Base-by-base conservation (phyloP, 495 filamentous ascomycete species). In the Melanomma pulvis-pyrius region DNA sequence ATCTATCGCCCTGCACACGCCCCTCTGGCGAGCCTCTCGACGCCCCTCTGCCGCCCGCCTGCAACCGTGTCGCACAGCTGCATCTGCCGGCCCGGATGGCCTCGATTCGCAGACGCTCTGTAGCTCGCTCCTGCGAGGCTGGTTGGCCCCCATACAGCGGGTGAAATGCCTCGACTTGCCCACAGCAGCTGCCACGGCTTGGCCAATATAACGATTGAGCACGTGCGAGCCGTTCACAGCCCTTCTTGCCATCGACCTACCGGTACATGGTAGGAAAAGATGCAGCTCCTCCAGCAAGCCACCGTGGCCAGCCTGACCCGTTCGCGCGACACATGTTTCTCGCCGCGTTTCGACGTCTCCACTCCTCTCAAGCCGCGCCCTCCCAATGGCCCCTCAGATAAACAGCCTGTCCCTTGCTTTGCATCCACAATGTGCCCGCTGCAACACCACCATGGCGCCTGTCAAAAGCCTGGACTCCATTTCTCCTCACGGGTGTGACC, bases 131-230 rank as follows among this genome's bases (percentile, higher is more conserved):
- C 51, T 17, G 30, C 59, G 32, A 12, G 21, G 24, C 21, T 19
- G 21, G 32, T 60, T 66, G 48, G 55, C 53, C 51, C 30, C 36
- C 2, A 24, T 25, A 13, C 12, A n/a, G 8, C 60, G 55, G 60
- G 61, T 15, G 65, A 65, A 60, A 59, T 50, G 48, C 48, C 7
- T 44, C 22, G 29, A 41, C 49, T 61, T 21, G 36, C 66, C 60
- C 26, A 13, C 54, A 29, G 6, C 59, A 55, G 66, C 51, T 54
- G 25, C 66, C 12, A 8, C 17, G 12, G 2, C 66, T 63, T 52
- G 59, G 59, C 60, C 66, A 69, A 69, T 69, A 69, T 69, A 69
- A 46, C 66, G 60, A 64, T 61, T 61, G 51, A 19, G 29, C 24
- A 48, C 21, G 44, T 24, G 44, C 44, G 44, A 24, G 3, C 15